Evolutionary conservation across 331 rosid genomes (phyloP), one percentile per base, ranked within the genome.

Genomic region (Erythrophleum ivorense): DNA sequence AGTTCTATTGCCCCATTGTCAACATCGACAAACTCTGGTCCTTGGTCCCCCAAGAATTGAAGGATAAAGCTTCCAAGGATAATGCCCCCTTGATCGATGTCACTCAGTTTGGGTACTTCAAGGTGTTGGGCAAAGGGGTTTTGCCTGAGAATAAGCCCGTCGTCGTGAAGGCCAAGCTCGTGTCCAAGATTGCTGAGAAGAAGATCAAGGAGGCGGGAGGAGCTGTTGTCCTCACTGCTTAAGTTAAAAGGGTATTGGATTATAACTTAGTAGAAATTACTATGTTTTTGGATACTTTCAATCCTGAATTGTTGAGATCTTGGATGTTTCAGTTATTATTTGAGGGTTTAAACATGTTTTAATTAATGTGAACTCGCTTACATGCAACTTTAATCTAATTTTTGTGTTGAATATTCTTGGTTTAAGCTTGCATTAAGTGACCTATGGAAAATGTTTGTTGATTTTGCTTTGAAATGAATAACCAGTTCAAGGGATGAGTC

Each of bases 21-120:
- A 89, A 89, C 68, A 76, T 89, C 29, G 92, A 89, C 73, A 89
- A 87, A 77, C 91, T 89, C 21, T 89, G 91, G 92, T 89, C 92
- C 0, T 18, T 89, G 40, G 71, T 89, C 1, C 91, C 92, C 7
- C 88, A 85, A 53, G 84, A 87, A 19, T 82, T 43, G n/a, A 89
- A 82, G 86, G 91, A 87, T 10, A 82, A 85, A 45, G 89, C 91
- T 9, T 46, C 89, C 12, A 34, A 73, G 58, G 89, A 87, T 34
- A 81, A 70, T 24, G 91, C 82, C 0, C 92, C 92, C 0, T 12
- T 89, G 82, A 66, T 89, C 53, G 92, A 89, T 12, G 92, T 89
- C 7, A 81, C 91, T 4, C 84, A 87, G 46, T 85, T 72, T 6
- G 92, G 92, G 0, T 89, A 67, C 85, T 89, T 89, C 11, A 89